phyloP scores from a whole-genome alignment of 768 basidiomycete species.

The Melanogaster broomeanus region DNA sequence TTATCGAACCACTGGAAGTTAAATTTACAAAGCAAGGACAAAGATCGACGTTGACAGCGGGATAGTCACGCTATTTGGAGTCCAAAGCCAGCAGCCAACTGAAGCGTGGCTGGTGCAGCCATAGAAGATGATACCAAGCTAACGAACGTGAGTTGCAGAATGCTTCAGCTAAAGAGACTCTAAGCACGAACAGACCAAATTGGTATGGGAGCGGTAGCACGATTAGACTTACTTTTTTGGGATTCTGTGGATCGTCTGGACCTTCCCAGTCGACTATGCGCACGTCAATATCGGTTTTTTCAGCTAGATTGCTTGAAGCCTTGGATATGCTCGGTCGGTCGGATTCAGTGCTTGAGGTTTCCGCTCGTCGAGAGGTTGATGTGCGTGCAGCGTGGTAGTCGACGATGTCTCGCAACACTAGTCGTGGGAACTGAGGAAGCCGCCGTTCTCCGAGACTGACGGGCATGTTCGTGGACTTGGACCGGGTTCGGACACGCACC shows the following conservation, averaged over 20 bases:
- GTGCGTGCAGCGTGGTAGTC: conserved; percentile 10
- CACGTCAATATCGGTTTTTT: background rate
- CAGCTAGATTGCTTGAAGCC: background rate
- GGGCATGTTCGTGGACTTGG: background rate
- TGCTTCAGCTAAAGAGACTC: conserved; percentile 53
- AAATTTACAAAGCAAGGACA: conserved; percentile 56
- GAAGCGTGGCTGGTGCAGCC: conserved; percentile 62
- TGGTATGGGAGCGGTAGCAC: background rate
- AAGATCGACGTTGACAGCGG: conserved; percentile 64
- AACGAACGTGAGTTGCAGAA: conserved; percentile 62
- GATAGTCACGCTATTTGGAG: conserved; percentile 47
- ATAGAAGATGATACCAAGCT: conserved; percentile 72
- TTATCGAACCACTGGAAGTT: background rate
- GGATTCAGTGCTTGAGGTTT: background rate
- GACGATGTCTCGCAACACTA: conserved; percentile 2
- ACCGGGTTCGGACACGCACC: too few species aligned
- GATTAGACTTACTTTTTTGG: conserved; percentile 49
- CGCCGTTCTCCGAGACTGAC: background rate
- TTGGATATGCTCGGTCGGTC: background rate
- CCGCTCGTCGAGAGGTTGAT: background rate
- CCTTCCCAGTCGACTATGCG: conserved; percentile 65
- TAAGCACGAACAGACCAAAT: background rate
- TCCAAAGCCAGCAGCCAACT: conserved; percentile 54
- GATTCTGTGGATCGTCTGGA: conserved; percentile 57
- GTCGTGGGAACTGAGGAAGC: background rate